phyloP scores from a whole-genome alignment of 2,329 filamentous ascomycete genomes.

The Cadophora gregata region DNA sequence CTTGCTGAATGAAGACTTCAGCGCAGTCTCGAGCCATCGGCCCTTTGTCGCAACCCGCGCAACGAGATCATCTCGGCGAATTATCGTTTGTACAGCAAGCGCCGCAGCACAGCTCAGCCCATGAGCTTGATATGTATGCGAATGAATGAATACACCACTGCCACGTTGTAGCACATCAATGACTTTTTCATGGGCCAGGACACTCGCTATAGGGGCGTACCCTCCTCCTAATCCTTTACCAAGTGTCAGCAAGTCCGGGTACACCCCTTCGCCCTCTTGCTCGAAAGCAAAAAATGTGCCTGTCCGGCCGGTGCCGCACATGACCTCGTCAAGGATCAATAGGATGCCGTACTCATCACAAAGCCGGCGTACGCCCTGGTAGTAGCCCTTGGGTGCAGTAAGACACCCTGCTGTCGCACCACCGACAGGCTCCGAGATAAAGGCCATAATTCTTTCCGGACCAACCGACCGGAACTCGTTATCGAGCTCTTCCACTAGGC shows the following conservation, averaged over 20 bases:
- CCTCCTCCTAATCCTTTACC: slow-evolving; percentile 70
- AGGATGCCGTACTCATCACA: slow-evolving; percentile 73
- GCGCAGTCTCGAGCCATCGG: slow-evolving; percentile 47
- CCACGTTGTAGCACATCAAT: slow-evolving; percentile 45
- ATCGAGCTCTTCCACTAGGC: slow-evolving; percentile 64
- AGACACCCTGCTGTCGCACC: slow-evolving; percentile 73
- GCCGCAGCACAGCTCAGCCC: slow-evolving; percentile 63
- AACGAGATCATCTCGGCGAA: slow-evolving; percentile 61
- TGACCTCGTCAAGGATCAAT: slow-evolving; percentile 75
- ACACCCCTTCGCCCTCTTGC: slow-evolving; percentile 52
- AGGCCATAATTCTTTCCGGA: slow-evolving; percentile 64
- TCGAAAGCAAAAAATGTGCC: slow-evolving; percentile 60
- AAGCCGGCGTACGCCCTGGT: slow-evolving; percentile 65
- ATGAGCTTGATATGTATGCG: slow-evolving; percentile 61
- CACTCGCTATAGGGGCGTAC: slow-evolving; percentile 62
- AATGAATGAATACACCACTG: slow-evolving; percentile 23
- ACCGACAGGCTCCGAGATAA: slow-evolving; percentile 69
- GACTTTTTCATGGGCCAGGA: slow-evolving; percentile 58
- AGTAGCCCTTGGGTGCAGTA: slow-evolving; percentile 68
- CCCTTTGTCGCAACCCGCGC: slow-evolving; percentile 61
- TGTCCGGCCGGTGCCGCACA: slow-evolving; percentile 59
- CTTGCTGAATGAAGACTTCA: slow-evolving; percentile 49
- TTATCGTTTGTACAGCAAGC: slow-evolving; percentile 63
- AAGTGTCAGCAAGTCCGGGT: slow-evolving; percentile 67
- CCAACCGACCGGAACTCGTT: slow-evolving; percentile 62